Percentiles rank a stretch among this genome's conserved stretches.
Evolutionary conservation across 2,329 filamentous ascomycete species (phyloP).

Genomic region (Microsporum ferrugineum): DNA sequence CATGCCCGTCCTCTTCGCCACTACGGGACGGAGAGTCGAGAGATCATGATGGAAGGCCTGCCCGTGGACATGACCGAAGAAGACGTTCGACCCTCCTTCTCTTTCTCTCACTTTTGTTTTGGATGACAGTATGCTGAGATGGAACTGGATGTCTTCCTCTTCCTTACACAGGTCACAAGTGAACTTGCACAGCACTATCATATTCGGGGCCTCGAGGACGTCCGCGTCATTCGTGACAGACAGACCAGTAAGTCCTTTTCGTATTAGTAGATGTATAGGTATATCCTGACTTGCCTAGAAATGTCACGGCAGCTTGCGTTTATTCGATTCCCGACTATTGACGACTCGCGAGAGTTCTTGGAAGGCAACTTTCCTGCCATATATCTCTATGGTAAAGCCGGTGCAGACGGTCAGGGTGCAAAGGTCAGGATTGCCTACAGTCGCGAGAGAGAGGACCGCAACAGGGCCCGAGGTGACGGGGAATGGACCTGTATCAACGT

Average conservation of each 20-base stretch:
- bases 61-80: conserved; percentile 40
- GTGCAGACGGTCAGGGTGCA: conserved; percentile 27
- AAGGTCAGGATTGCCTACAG: conserved; percentile 44
- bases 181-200: conserved; percentile 44
- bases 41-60: conserved; percentile 41
- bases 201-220: conserved; percentile 44
- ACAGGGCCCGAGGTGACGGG: conserved; percentile 38
- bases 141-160: conserved; percentile 22
- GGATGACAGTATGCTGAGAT: conserved; percentile 31
- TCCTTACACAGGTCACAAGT: conserved; percentile 42
- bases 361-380: conserved; percentile 42
- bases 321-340: conserved; percentile 41
- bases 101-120: conserved; percentile 16
- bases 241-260: conserved; percentile 40
- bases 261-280: conserved; percentile 23
- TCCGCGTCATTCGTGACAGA: conserved; percentile 47
- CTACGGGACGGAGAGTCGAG: conserved; percentile 36
- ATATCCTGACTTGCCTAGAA: conserved; percentile 27
- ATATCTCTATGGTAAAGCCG: conserved; percentile 37
- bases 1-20: conserved; percentile 26
- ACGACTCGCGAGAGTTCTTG: conserved; percentile 42
- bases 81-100: conserved; percentile 37
- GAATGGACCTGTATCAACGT: conserved; percentile 49
- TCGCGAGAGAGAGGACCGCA: conserved; percentile 42
- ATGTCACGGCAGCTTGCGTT: conserved; percentile 47